These are phyloP conservation scores for Coffea canephora DNA, from an alignment of 257 asterid genomes.

Conservation along the genomic window DNA sequence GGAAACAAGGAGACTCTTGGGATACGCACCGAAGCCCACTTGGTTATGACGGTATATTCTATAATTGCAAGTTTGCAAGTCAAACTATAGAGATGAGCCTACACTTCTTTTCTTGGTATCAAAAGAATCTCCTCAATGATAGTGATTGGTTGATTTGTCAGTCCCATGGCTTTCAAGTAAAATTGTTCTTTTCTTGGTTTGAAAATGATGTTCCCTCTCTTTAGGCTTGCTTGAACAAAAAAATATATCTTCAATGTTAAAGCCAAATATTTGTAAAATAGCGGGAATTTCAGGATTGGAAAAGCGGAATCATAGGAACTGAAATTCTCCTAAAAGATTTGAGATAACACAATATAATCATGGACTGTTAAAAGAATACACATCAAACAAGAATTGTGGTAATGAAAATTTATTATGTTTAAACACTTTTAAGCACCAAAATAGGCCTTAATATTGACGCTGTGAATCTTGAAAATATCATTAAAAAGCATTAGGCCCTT, in stretches of 20 bases:
- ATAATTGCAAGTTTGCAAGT: slow-evolving; percentile 21
- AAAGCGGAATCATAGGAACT: too few species aligned
- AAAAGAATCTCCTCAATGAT: slow-evolving; percentile 34
- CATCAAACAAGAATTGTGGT: too few species aligned
- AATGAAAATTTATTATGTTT: too few species aligned
- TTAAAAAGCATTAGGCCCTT: not conserved
- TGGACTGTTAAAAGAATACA: not conserved
- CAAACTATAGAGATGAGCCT: slow-evolving; percentile 28
- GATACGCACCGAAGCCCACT: not conserved
- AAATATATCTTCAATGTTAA: not conserved
- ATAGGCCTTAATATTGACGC: too few species aligned
- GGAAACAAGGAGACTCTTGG: slow-evolving; percentile 9
- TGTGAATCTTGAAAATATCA: not conserved
- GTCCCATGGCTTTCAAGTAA: slow-evolving; percentile 18
- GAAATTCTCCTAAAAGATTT: too few species aligned
- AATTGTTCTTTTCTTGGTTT: not conserved
- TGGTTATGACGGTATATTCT: slow-evolving; percentile 32
- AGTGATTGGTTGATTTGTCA: slow-evolving; percentile 29
- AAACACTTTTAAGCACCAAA: too few species aligned
- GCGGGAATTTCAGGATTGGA: not conserved
- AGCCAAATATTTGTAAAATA: not conserved
- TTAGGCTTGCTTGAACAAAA: too few species aligned
- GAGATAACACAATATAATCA: too few species aligned
- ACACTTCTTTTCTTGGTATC: slow-evolving; percentile 14
- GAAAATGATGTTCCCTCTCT: not conserved